Percentiles rank a stretch among this genome's conserved stretches.
Evolutionary conservation across 1,284 basidiomycete species (phyloP).

Genomic region (Rhizoctonia solani): DNA sequence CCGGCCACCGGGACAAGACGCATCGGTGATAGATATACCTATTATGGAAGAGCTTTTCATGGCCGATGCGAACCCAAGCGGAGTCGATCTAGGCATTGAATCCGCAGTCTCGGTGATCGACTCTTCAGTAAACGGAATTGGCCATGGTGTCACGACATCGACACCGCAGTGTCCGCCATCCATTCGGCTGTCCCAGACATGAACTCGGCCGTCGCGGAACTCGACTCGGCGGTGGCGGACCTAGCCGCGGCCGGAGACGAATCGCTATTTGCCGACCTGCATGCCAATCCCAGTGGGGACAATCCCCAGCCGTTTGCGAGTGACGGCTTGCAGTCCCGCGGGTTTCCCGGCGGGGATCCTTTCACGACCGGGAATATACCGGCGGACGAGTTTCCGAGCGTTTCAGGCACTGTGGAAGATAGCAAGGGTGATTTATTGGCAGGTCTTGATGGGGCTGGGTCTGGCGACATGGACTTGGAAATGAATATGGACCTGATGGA

Average conservation of each 20-base stretch:
- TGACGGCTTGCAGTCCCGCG: not conserved
- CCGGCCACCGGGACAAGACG: slow-evolving; percentile 9
- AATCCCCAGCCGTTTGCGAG: not conserved
- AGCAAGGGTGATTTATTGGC: slow-evolving; percentile 13
- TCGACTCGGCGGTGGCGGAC: slow-evolving; percentile 33
- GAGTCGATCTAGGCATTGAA: slow-evolving; percentile 14
- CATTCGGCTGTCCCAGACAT: slow-evolving; percentile 24
- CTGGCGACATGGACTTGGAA: slow-evolving; percentile 17
- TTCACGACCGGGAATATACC: slow-evolving; percentile 11
- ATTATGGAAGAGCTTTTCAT: slow-evolving; percentile 30
- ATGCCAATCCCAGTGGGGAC: not conserved
- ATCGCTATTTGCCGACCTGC: slow-evolving; percentile 24
- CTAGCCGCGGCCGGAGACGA: slow-evolving; percentile 17
- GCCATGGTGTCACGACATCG: not conserved
- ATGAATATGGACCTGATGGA: slow-evolving; percentile 30
- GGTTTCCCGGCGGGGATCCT: slow-evolving; percentile 21
- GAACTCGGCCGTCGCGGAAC: slow-evolving; percentile 28
- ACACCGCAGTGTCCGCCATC: slow-evolving; percentile 5
- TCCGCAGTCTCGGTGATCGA: slow-evolving; percentile 23
- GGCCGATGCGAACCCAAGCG: slow-evolving; percentile 13
- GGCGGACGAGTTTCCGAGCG: slow-evolving; percentile 9
- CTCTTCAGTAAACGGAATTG: slow-evolving; percentile 11
- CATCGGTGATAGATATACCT: not conserved
- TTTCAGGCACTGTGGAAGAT: slow-evolving; percentile 28
- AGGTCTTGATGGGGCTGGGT: slow-evolving; percentile 6